These are phyloP conservation scores for Hypoxylon sp. DNA, from an alignment of 2,329 filamentous ascomycete species.

Conservation along the genomic window DNA sequence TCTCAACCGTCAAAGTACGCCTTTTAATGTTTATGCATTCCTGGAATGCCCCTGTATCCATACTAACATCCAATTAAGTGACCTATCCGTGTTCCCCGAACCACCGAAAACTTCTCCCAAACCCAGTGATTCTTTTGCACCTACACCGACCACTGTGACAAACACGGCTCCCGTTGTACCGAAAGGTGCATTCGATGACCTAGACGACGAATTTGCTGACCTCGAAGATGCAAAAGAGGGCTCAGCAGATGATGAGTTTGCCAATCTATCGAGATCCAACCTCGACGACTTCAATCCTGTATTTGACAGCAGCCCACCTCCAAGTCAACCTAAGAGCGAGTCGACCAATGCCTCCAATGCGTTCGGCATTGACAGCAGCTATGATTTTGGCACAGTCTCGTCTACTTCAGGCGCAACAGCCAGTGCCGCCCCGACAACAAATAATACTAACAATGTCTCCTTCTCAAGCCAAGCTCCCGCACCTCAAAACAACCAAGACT, in stretches of 20 bases:
- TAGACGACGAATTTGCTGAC: slow-evolving; percentile 83
- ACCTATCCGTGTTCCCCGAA: slow-evolving; percentile 43
- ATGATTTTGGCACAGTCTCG: slow-evolving; percentile 64
- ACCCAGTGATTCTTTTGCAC: slow-evolving; percentile 47
- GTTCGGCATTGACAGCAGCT: slow-evolving; percentile 65
- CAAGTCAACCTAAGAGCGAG: slow-evolving; percentile 63
- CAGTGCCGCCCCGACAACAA: slow-evolving; percentile 48
- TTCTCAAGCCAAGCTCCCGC: slow-evolving; percentile 52
- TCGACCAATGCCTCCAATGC: slow-evolving; percentile 51
- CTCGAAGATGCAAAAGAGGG: slow-evolving; percentile 86
- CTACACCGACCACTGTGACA: slow-evolving; percentile 49
- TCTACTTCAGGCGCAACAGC: slow-evolving; percentile 46
- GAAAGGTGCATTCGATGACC: slow-evolving; percentile 73
- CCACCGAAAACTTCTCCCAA: slow-evolving; percentile 48
- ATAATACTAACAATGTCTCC: slow-evolving; percentile 46
- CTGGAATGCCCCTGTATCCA: slow-evolving; percentile 3
- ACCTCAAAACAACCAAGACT: slow-evolving; percentile 73
- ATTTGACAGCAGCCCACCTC: slow-evolving; percentile 75
- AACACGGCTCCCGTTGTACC: slow-evolving; percentile 48
- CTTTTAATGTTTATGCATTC: slow-evolving; percentile 19
- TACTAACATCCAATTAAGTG: slow-evolving; percentile 43
- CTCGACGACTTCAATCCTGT: slow-evolving; percentile 83
- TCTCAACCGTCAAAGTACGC: slow-evolving; percentile 46
- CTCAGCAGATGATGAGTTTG: slow-evolving; percentile 80
- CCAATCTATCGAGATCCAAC: slow-evolving; percentile 74